phyloP scores from a whole-genome alignment of 495 filamentous ascomycete genomes.

The Tuber umbilicatum region DNA sequence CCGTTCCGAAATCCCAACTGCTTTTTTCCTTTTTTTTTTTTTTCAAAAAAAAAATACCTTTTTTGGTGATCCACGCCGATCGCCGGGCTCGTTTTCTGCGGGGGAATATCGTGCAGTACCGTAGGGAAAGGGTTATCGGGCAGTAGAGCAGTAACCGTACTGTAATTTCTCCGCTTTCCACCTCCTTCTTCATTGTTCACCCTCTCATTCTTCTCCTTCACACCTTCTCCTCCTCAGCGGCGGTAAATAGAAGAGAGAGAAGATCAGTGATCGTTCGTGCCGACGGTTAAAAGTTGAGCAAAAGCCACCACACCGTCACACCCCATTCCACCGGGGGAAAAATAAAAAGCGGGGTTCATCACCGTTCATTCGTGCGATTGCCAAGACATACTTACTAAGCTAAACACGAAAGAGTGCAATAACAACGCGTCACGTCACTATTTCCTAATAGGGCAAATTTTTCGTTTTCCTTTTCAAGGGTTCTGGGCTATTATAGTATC shows the following conservation, averaged over 20 bases:
- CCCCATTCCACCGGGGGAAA: background rate
- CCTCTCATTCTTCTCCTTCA: background rate
- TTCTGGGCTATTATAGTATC: background rate
- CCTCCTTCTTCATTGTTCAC: background rate
- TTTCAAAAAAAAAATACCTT: no score
- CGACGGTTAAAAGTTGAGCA: background rate
- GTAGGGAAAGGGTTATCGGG: background rate
- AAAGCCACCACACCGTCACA: background rate
- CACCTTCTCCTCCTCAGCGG: background rate
- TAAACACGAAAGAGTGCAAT: slow-evolving; percentile 6
- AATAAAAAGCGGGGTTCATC: background rate
- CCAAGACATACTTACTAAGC: slow-evolving; percentile 1
- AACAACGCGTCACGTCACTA: slow-evolving; percentile 38
- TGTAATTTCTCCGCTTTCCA: background rate
- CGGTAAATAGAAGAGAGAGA: background rate
- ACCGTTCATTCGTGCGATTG: background rate
- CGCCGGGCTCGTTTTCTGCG: background rate
- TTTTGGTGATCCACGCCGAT: background rate
- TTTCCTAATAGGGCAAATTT: slow-evolving; percentile 10
- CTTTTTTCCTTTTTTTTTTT: background rate
- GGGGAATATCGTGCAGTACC: background rate
- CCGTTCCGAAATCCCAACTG: background rate
- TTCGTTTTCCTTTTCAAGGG: slow-evolving; percentile 8
- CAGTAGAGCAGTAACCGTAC: background rate
- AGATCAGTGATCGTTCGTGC: background rate